Evolutionary conservation across 1,284 basidiomycete genomes (phyloP), one percentile per base, ranked within the genome.

Genomic region (Ustilago tritici): DNA sequence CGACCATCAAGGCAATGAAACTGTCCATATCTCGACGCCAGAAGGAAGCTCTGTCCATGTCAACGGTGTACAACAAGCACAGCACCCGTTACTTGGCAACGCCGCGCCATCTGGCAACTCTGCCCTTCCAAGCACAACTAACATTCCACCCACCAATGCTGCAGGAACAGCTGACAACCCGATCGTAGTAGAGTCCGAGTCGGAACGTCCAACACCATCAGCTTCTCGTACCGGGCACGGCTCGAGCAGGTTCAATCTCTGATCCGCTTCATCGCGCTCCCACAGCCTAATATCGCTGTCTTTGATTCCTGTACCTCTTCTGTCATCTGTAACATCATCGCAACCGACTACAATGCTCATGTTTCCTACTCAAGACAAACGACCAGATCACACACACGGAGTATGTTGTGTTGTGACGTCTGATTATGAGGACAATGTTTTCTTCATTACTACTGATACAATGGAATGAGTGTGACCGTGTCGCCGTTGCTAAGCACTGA

Each of bases 1-100:
- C 15, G 82, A 83, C 36, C 61, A 41, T 12, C 64, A 70, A n/a
- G 82, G 82, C 58, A 79, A 81, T 50, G 77, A 70, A 54, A 83
- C 82, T 5, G 71, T 83, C 10, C 80, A 81, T 56, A 65, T 61
- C 3, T 68, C 70, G 28, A 78, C 82, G 10, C 80, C 82, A 0
- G 76, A 79, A 31, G 81, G 79, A 32, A 74, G 72, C 66, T 73
- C 75, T 7, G 74, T 83, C n/a, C 65, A 69, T 50, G 70, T 83
- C 23, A 83, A 83, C 34, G 82, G 82, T 10, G 65, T 82, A 1
- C 71, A 69, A 41, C 80, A 83, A 57, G 57, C 60, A 14, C 43
- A 61, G 6, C 76, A 78, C 56, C 76, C 76, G 10, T 53, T 76
- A 17, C 66, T 78, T 5, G 69, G 61, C 2, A 70, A 55, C 15